phyloP scores from a whole-genome alignment of 2,329 filamentous ascomycete species.

The Teratosphaeria nubilosa region DNA sequence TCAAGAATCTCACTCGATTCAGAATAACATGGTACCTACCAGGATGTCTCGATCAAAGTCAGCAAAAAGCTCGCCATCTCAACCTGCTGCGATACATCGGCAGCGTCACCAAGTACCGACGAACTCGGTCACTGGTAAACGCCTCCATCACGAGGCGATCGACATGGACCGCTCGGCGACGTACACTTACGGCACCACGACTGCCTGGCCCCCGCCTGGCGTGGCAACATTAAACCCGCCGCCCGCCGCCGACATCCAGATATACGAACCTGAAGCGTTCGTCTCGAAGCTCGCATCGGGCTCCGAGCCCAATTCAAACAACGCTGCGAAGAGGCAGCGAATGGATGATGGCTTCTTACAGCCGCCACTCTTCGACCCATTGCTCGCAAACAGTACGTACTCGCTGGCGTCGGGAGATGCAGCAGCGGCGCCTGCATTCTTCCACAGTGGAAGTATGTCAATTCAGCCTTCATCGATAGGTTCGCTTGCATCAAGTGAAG shows the following conservation, averaged over 20 bases:
- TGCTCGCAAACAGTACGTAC: constrained; percentile 10
- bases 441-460: constrained; percentile 20
- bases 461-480: constrained; percentile 15
- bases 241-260: constrained; percentile 9
- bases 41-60: constrained; percentile 10
- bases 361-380: constrained; percentile 7
- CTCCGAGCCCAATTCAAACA: constrained; percentile 7
- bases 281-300: constrained; percentile 17
- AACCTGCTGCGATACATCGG: not conserved
- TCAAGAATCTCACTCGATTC: constrained; percentile 1
- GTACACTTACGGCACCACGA: constrained; percentile 15
- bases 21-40: constrained; percentile 4
- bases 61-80: constrained; percentile 6
- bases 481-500: constrained; percentile 18
- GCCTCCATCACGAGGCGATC: constrained; percentile 10
- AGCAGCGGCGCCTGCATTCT: constrained; percentile 8
- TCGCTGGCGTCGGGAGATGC: constrained; percentile 8
- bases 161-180: constrained; percentile 14
- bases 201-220: constrained; percentile 7
- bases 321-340: constrained; percentile 15
- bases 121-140: constrained; percentile 16
- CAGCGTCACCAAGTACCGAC: constrained; percentile 2
- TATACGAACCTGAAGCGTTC: constrained; percentile 20
- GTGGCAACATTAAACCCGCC: constrained; percentile 19
- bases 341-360: constrained; percentile 10